These are phyloP conservation scores for Fusarium sp. DNA, from an alignment of 2,329 filamentous ascomycete species.

Conservation along the genomic window DNA sequence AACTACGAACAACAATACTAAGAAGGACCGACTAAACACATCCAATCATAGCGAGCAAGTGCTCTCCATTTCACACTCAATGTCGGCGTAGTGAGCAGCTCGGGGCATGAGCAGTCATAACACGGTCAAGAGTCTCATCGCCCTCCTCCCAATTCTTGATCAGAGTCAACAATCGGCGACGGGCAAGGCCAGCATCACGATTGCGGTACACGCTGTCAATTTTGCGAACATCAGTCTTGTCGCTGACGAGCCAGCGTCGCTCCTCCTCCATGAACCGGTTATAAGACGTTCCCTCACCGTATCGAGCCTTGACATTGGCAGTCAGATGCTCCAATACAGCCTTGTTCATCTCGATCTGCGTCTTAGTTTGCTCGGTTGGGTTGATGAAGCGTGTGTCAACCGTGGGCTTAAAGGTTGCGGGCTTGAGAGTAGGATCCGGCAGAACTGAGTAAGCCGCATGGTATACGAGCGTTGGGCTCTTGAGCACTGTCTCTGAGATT, in stretches of 20 bases:
- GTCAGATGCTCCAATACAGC: constrained; percentile 52
- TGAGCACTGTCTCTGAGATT: constrained; percentile 51
- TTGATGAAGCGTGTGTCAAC: constrained; percentile 46
- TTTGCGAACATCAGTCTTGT: constrained; percentile 58
- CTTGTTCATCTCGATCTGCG: constrained; percentile 50
- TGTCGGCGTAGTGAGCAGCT: constrained; percentile 47
- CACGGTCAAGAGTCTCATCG: constrained; percentile 56
- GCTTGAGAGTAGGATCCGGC: constrained; percentile 45
- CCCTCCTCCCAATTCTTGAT: constrained; percentile 59
- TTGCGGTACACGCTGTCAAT: constrained; percentile 63
- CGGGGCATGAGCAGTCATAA: constrained; percentile 53
- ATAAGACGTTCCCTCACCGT: constrained; percentile 53
- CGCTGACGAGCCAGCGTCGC: constrained; percentile 58
- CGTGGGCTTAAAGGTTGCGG: constrained; percentile 51
- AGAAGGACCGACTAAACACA: neutral
- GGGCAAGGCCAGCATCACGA: constrained; percentile 56
- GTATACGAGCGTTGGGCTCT: constrained; percentile 55
- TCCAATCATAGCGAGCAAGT: neutral
- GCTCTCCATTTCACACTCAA: constrained; percentile 10
- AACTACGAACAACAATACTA: neutral
- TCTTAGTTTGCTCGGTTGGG: constrained; percentile 42
- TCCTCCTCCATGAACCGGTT: constrained; percentile 54
- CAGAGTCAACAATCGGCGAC: constrained; percentile 54
- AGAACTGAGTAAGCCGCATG: constrained; percentile 57
- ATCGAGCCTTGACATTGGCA: constrained; percentile 52